A percentile compares a stretch with the other conserved stretches of the same genome.
phyloP scores from a whole-genome alignment of 306 rosid species.

The Astragalus glycyphyllos region DNA sequence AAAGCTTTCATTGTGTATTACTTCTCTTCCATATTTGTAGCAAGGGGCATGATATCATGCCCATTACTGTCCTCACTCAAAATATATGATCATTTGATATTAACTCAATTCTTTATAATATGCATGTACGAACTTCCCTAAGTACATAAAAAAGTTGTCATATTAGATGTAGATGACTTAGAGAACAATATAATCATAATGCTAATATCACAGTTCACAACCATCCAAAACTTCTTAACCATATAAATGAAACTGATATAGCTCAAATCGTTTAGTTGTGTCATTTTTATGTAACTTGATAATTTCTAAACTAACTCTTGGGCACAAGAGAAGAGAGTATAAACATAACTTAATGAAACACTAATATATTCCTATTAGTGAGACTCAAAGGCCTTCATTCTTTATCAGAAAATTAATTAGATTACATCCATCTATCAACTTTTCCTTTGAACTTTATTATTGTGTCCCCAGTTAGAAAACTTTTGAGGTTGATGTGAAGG shows the following conservation, averaged over 20 bases:
- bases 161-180: too few species aligned
- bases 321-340: neutral
- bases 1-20: too few species aligned
- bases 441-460: neutral
- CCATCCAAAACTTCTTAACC: neutral
- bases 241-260: neutral
- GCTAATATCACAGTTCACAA: neutral
- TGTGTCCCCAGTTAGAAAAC: neutral
- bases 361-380: neutral
- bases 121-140: too few species aligned
- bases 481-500: too few species aligned
- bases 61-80: too few species aligned
- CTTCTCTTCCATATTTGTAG: too few species aligned
- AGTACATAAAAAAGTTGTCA: too few species aligned
- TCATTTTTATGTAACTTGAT: neutral
- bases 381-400: constrained; percentile 5
- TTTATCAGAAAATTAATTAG: constrained; percentile 7
- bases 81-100: too few species aligned
- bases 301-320: neutral
- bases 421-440: neutral
- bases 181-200: too few species aligned
- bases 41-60: too few species aligned
- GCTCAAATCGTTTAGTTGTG: neutral
- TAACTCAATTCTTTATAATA: too few species aligned
- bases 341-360: constrained; percentile 14